Conservation (phyloP, 345 rosid genomes). For the Eutrema heterophyllum region DNA sequence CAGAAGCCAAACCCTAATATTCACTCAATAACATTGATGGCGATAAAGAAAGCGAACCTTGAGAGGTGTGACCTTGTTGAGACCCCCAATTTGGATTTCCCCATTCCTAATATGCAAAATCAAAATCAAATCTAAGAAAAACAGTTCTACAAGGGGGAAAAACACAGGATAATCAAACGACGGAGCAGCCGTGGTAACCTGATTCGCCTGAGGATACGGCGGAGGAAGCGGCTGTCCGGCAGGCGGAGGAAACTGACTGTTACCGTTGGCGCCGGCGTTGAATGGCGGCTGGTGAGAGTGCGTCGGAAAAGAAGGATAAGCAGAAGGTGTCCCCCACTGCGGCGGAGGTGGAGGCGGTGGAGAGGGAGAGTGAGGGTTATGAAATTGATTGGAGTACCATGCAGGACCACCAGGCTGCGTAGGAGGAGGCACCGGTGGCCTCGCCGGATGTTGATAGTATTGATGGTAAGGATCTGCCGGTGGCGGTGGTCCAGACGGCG, state of each 20-base stretch:
- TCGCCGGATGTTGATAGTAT: slow-evolving; percentile 25
- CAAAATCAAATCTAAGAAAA: slow-evolving; percentile 4
- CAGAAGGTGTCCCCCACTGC: slow-evolving; percentile 47
- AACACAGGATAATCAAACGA: not conserved
- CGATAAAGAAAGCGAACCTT: slow-evolving; percentile 31
- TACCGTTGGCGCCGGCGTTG: slow-evolving; percentile 32
- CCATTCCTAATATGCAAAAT: slow-evolving; percentile 60
- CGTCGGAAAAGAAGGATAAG: slow-evolving; percentile 36
- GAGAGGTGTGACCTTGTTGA: slow-evolving; percentile 55
- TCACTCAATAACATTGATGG: not conserved
- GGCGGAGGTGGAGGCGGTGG: slow-evolving; percentile 52
- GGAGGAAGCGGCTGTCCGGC: slow-evolving; percentile 37
- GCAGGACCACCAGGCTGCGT: slow-evolving; percentile 24
- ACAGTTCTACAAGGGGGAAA: not conserved
- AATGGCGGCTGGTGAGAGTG: slow-evolving; percentile 41
- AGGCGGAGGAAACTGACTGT: slow-evolving; percentile 41
- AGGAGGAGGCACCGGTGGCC: slow-evolving; percentile 39
- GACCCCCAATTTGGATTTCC: slow-evolving; percentile 54
- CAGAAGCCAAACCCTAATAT: slow-evolving; percentile 11
- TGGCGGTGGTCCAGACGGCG: slow-evolving; percentile 41
- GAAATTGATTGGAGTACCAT: slow-evolving; percentile 58
- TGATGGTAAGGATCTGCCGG: slow-evolving; percentile 44
- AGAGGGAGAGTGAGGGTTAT: slow-evolving; percentile 43
- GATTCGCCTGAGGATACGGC: slow-evolving; percentile 39
- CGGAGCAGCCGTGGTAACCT: slow-evolving; percentile 27